These are phyloP conservation scores for Copromyces sp. DNA, from an alignment of 495 filamentous ascomycete genomes.

Conservation along the genomic window DNA sequence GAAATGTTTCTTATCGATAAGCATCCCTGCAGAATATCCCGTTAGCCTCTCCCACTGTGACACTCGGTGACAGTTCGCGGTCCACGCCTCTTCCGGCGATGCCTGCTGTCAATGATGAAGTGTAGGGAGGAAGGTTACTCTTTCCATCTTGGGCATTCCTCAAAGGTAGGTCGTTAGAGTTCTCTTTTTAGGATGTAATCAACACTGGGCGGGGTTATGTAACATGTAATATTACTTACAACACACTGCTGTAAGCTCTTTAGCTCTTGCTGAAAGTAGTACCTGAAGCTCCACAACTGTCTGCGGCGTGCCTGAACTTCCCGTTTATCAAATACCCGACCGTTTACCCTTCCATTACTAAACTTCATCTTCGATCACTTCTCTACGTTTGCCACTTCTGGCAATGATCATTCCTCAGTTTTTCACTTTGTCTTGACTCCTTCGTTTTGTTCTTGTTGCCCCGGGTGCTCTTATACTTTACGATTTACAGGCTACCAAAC, in stretches of 20 bases:
- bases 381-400: background rate
- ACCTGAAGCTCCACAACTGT: background rate
- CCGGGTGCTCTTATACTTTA: background rate
- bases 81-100: background rate
- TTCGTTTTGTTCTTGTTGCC: background rate
- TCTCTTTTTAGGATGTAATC: background rate
- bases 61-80: background rate
- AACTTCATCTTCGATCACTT: background rate
- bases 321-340: background rate
- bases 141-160: background rate
- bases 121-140: background rate
- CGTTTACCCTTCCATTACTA: background rate
- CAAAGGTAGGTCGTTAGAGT: background rate
- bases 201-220: background rate
- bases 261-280: background rate
- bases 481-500: background rate
- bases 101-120: background rate
- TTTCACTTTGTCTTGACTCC: background rate
- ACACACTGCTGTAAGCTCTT: background rate
- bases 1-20: slow-evolving; percentile 5
- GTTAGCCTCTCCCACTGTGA: background rate
- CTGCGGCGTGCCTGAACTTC: background rate
- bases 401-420: background rate
- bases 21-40: background rate
- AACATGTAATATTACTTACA: background rate